Percentiles rank a stretch among this genome's conserved stretches.
Evolutionary conservation across 768 basidiomycete species (phyloP).

Genomic region (Serendipita sp.): DNA sequence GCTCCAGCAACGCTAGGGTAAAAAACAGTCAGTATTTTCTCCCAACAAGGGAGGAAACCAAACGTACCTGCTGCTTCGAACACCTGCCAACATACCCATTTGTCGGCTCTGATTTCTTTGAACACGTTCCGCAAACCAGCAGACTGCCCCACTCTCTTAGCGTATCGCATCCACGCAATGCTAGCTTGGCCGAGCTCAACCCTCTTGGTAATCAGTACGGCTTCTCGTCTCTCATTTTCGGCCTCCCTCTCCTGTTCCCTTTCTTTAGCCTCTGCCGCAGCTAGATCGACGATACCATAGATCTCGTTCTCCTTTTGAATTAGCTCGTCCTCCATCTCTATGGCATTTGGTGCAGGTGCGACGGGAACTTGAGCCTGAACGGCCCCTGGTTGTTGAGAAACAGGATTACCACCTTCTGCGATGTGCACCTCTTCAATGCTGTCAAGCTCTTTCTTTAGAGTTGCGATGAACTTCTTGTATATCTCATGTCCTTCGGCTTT

Average conservation of each 20-base stretch:
- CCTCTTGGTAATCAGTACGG: conserved; percentile 34
- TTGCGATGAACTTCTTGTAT: conserved; percentile 57
- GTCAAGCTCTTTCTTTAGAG: conserved; percentile 51
- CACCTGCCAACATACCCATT: conserved; percentile 77
- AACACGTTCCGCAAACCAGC: conserved; percentile 34
- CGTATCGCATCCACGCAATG: conserved; percentile 85
- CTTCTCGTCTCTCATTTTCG: conserved; percentile 19
- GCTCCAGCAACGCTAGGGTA: conserved; percentile 74
- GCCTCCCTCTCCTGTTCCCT: conserved; percentile 12
- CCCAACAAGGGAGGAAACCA: not conserved
- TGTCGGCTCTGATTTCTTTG: conserved; percentile 36
- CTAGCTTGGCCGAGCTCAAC: conserved; percentile 58
- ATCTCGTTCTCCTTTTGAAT: not conserved
- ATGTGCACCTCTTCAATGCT: conserved; percentile 30
- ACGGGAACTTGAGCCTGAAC: conserved; percentile 22
- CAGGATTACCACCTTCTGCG: conserved; percentile 16
- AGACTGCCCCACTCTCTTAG: conserved; percentile 72
- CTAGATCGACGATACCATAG: conserved; percentile 5
- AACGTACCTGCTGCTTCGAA: conserved; percentile 77
- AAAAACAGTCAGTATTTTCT: not conserved
- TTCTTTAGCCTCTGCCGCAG: conserved; percentile 12
- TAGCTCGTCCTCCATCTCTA: not conserved
- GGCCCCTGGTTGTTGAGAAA: conserved; percentile 1
- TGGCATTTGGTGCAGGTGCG: not conserved
- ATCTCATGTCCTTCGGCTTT: conserved; percentile 50